These are phyloP conservation scores for Cyphellophora attinorum DNA, from an alignment of 2,329 filamentous ascomycete species.

Conservation along the genomic window DNA sequence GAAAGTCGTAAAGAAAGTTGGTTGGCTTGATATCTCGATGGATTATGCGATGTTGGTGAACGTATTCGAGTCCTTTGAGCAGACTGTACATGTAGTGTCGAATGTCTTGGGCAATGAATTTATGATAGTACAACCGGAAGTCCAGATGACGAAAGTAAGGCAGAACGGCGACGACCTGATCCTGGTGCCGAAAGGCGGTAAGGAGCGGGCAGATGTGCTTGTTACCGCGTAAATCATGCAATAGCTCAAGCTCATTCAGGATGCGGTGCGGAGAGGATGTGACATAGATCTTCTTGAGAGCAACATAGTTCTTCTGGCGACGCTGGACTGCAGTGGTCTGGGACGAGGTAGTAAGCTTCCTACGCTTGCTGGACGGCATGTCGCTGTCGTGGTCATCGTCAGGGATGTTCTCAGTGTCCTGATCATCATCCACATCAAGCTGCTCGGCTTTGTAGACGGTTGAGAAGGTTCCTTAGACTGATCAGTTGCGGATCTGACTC, in stretches of 20 bases:
- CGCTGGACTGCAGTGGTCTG: conserved; percentile 20
- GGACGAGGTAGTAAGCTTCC: conserved; percentile 32
- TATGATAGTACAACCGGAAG: conserved; percentile 82
- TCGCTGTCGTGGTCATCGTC: conserved; percentile 55
- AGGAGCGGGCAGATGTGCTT: conserved; percentile 87
- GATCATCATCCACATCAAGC: conserved; percentile 60
- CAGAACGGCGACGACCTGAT: conserved; percentile 89
- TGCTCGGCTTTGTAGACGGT: conserved; percentile 99
- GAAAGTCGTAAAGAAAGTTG: conserved; percentile 24
- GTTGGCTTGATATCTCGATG: conserved; percentile 97
- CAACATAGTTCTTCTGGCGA: conserved; percentile 66
- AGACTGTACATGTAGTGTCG: conserved; percentile 81
- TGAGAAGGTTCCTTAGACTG: conserved; percentile 75
- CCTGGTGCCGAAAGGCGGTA: conserved; percentile 87
- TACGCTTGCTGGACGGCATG: conserved; percentile 56
- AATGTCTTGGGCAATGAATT: conserved; percentile 79
- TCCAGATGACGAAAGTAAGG: conserved; percentile 94
- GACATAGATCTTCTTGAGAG: conserved; percentile 99
- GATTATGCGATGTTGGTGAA: conserved; percentile 75
- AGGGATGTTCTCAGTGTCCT: conserved; percentile 77
- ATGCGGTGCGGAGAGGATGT: conserved; percentile 91
- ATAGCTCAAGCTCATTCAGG: conserved; percentile 87
- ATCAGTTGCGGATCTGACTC: conserved; percentile 4
- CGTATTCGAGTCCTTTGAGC: conserved; percentile 72
- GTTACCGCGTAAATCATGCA: conserved; percentile 76